Base-by-base conservation (phyloP, 345 rosid genomes). In the Populus tremula region DNA sequence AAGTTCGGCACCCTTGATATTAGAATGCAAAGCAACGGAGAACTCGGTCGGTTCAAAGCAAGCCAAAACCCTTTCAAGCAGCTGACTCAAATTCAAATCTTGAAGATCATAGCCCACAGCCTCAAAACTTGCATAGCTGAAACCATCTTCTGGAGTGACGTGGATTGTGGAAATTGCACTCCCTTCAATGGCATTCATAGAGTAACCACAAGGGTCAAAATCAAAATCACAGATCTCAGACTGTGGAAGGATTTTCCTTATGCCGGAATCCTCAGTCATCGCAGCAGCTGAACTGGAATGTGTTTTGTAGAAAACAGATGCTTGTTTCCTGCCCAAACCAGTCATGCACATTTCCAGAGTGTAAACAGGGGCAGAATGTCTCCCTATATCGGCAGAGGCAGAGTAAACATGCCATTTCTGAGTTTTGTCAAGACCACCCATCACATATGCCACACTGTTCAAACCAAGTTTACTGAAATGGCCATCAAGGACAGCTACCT, bases 331-430 rank as follows among this genome's bases (percentile, higher is more conserved):
- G 81, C 91, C 88, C 80, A 91, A 63, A 13, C 91, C 94, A 73
- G 98, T 93, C 97, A 93, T 85, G 85, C 97, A 93, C 92, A 93
- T 92, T 90, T 93, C 97, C 18, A 92, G 54, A 13, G 98, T 90
- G 82, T 87, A 87, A 66, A 86, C 78, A 13, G 89, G 82, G 59
- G 67, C 74, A 31, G 31, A 36, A 12, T 50, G 63, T 49, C 70
- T 63, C 14, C 13, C 39, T 16, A 41, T 20, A 18, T 76, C 64
- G 18, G 86, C 85, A 72, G 84, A 72, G 65, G 95, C 95, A 82
- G 94, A 86, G 87, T 94, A 92, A 1, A 91, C 92, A 69, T 94
- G 98, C 95, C 97, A 94, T 70, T 88, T 86, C 78, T 86, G 89
- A 50, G 93, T 80, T 69, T 80, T 79, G 68, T 77, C 84, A 1